Conservation (phyloP, 306 rosid genomes). For the Purshia tridentata region DNA sequence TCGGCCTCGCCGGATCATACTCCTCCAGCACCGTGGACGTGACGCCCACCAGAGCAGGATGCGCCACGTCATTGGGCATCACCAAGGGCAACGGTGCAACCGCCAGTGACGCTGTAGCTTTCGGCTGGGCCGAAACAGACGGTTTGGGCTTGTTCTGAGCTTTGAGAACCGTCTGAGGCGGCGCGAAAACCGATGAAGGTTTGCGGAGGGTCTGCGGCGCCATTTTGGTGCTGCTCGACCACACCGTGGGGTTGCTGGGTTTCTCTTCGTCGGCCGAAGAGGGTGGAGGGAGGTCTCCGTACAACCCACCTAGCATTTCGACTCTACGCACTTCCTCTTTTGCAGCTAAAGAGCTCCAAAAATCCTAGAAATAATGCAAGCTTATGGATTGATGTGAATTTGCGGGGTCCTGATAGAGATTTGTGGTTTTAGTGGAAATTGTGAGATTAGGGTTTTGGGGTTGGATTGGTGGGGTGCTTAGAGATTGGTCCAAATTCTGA, state of each 20-base stretch:
- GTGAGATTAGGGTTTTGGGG: conserved; percentile 7
- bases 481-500: background rate
- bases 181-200: conserved; percentile 62
- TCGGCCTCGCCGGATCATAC: conserved; percentile 94
- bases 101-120: conserved; percentile 12
- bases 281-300: conserved; percentile 98
- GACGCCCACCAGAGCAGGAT: conserved; percentile 80
- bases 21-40: conserved; percentile 79
- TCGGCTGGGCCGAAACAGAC: conserved; percentile 20
- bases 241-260: conserved; percentile 69
- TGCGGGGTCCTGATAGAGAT: background rate
- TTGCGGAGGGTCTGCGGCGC: conserved; percentile 95
- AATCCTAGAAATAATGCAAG: conserved; percentile 19
- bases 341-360: conserved; percentile 1
- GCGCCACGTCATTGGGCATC: conserved; percentile 36
- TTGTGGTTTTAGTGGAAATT: background rate
- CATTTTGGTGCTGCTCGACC: conserved; percentile 94
- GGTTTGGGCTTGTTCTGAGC: conserved; percentile 59
- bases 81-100: conserved; percentile 18
- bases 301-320: conserved; percentile 84
- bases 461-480: background rate
- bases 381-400: background rate
- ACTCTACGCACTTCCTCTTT: background rate
- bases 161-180: conserved; percentile 68
- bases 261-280: conserved; percentile 92